These are phyloP conservation scores for Serendipita indica DNA, from an alignment of 768 basidiomycete species.

Conservation along the genomic window DNA sequence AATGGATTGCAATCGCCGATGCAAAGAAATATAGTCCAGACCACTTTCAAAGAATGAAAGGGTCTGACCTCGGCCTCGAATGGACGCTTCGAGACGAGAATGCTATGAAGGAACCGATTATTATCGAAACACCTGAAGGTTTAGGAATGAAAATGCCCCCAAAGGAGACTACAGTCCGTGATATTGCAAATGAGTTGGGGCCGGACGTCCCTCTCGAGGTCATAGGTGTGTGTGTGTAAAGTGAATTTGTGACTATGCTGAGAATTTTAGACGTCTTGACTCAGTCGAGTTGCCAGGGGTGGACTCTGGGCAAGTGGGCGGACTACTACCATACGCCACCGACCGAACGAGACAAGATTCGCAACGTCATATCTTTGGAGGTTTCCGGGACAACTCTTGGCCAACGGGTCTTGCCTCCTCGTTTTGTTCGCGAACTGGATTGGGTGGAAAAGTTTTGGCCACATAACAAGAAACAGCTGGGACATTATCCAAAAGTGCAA, in stretches of 20 bases:
- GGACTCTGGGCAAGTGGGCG: constrained; percentile 86
- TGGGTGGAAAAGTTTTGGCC: constrained; percentile 99
- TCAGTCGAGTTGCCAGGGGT: constrained; percentile 70
- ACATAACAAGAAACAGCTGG: constrained; percentile 47
- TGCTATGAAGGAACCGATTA: constrained; percentile 70
- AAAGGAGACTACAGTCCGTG: constrained; percentile 51
- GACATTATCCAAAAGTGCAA: constrained; percentile 86
- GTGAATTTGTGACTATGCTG: not conserved
- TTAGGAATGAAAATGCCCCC: constrained; percentile 86
- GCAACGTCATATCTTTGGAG: constrained; percentile 92
- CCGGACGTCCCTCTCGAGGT: constrained; percentile 73
- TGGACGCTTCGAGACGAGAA: constrained; percentile 61
- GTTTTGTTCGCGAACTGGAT: constrained; percentile 73
- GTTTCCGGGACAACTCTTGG: constrained; percentile 75
- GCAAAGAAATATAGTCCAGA: constrained; percentile 47
- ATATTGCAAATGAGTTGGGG: constrained; percentile 70
- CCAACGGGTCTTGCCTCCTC: constrained; percentile 66
- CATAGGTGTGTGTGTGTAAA: constrained; percentile 41
- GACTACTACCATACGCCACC: constrained; percentile 64
- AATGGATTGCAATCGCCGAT: constrained; percentile 58
- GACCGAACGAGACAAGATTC: constrained; percentile 62
- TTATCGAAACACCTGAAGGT: constrained; percentile 63
- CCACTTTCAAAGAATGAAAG: constrained; percentile 52
- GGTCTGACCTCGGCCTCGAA: constrained; percentile 46
- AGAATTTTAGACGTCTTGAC: constrained; percentile 57